Base-by-base conservation (phyloP, 352 stramenopile species). In the Aphanomyces euteiches region DNA sequence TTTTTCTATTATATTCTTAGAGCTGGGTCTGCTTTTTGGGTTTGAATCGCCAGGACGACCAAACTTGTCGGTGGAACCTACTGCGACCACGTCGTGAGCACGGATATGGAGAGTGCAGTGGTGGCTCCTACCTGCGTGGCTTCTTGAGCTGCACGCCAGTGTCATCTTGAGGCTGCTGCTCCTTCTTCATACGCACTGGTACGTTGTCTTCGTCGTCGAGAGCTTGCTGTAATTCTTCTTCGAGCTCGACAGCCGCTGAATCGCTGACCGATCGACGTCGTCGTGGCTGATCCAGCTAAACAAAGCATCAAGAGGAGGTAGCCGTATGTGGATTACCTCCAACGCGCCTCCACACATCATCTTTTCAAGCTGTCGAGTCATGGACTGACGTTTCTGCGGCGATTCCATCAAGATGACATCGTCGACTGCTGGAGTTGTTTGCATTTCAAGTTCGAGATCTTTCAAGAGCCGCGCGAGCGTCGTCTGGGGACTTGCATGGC, bases 361-460 rank as follows among this genome's bases (percentile, higher is more conserved):
- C 64, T 47, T 70, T 70, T 70, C 64, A n/a, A 70, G 19, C n/a
- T 70, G 64, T 37, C 64, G 64, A n/a, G 64, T 70, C 40, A 39
- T 37, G 6, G 64, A 70, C 37, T 47, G n/a, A 7, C 64, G 64
- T 36, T 70, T 70, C 38, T 28, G 43, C 3, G 64, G 64, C n/a
- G 64, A 59, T 17, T 70, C 64, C 5, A 64, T 41, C 4, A 39
- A 34, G 37, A 70, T 47, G 1, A 61, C 54, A 5, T 19, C 10
- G 17, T 61, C 54, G 54, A 40, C 54, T 58, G 50, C 50, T 34
- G 37, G n/a, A 34, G 28, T 3, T 28, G 28, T 28, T 28, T 28
- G 28, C 28, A 61, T 61, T 61, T 61, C 54, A 61, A 61, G 13
- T 37, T 37, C 54, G 28, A 61, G 19, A 13, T 61, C 54, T 7